Evolutionary conservation across 2,329 filamentous ascomycete genomes (phyloP).

Genomic region (Cercospora sesami): DNA sequence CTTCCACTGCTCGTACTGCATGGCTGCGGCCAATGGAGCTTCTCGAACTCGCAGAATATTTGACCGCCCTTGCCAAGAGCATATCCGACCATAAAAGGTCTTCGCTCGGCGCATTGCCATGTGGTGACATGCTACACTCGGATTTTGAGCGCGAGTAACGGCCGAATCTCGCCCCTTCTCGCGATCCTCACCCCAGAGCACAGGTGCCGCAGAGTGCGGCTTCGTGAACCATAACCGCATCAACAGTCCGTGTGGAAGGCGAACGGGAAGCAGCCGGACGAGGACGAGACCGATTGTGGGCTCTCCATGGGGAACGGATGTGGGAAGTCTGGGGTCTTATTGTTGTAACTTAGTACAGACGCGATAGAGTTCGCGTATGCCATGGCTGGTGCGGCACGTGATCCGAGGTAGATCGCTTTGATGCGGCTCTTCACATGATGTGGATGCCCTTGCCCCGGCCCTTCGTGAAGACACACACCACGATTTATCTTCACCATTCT

Average conservation of each 20-base stretch:
- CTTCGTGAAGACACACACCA: neutral
- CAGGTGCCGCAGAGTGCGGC: too few relatives aligned
- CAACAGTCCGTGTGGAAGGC: neutral
- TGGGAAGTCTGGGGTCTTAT: neutral
- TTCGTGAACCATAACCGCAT: too few relatives aligned
- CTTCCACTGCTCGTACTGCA: neutral
- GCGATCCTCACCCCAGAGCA: too few relatives aligned
- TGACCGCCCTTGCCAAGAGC: neutral
- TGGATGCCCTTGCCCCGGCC: neutral
- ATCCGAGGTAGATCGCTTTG: conserved; percentile 8
- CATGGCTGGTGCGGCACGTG: conserved; percentile 3
- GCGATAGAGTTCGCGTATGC: neutral
- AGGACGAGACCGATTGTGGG: neutral
- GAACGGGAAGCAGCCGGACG: neutral
- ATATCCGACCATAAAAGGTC: neutral
- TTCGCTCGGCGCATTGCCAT: neutral
- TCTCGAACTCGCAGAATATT: neutral
- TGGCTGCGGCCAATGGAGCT: neutral
- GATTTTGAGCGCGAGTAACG: neutral
- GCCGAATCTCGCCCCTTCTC: conserved; percentile 1
- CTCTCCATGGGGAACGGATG: neutral
- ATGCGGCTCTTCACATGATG: conserved; percentile 3
- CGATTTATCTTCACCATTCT: neutral
- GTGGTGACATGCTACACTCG: neutral
- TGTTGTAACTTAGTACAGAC: neutral